Base-by-base conservation (phyloP, 1,284 basidiomycete genomes). In the Schizopora paradoxa region DNA sequence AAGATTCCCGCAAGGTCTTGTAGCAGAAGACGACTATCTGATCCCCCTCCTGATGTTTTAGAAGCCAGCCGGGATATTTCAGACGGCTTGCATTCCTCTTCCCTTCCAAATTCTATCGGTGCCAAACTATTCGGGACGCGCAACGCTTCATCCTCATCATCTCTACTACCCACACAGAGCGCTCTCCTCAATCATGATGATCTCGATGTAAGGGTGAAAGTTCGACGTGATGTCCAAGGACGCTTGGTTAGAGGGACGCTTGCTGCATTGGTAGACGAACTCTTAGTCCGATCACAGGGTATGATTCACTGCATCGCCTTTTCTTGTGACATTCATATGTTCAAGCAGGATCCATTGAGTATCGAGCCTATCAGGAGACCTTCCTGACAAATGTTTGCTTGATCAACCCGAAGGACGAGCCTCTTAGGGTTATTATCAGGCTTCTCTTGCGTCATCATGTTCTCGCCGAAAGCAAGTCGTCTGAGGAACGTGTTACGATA, bases 291-390 rank as follows among this genome's bases (percentile, higher is more conserved):
- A n/a, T n/a, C n/a, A n/a, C n/a, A n/a, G n/a, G n/a, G n/a, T n/a
- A n/a, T n/a, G n/a, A n/a, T n/a, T n/a, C n/a, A 23, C 10, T 25
- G n/a, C n/a, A n/a, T n/a, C n/a, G n/a, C n/a, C n/a, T n/a, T n/a
- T n/a, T n/a, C n/a, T n/a, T n/a, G n/a, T n/a, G n/a, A n/a, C n/a
- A n/a, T 32, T 8, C 31, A 31, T 3, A 19, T 6, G 23, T 18
- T 13, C n/a, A n/a, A 10, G 3, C 42, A 36, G 45, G 38, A 7
- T 41, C 34, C 21, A 29, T 33, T 2, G 35, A 27, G 14, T 31
- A 47, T 28, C 39, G 36, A 23, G 27, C 67, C 23, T 68, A 65
- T 45, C 56, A 61, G 34, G 66, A 67, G 38, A 57, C 64, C 18
- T 61, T 74, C 23, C 45, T 47, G 14, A 41, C 45, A 4, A 47